phyloP scores from a whole-genome alignment of 148 eudicot species.

The Polygonum maritimum region DNA sequence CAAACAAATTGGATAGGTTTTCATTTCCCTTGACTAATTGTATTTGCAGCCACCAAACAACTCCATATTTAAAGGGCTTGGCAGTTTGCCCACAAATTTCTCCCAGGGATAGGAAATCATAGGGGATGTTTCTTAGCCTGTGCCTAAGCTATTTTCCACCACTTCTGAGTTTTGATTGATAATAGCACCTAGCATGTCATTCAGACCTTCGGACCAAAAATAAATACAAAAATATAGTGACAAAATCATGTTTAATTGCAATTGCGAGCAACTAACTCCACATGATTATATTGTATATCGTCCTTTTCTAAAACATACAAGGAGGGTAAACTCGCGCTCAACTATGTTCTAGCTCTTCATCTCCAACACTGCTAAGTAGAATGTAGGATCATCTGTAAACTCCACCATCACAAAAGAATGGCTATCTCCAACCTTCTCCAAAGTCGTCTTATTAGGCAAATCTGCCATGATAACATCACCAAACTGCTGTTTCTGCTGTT shows the following conservation, averaged over 20 bases:
- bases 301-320: neutral
- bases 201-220: neutral
- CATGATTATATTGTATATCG: neutral
- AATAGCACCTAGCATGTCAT: neutral
- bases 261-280: neutral
- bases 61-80: neutral
- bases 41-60: no score
- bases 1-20: no score
- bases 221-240: neutral
- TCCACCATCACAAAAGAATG: slow-evolving; percentile 37
- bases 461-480: slow-evolving; percentile 55
- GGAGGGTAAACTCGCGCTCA: neutral
- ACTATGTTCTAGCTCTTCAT: slow-evolving; percentile 15
- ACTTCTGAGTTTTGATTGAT: neutral
- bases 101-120: neutral
- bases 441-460: slow-evolving; percentile 45
- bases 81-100: neutral
- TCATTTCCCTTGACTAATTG: no score
- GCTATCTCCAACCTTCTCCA: slow-evolving; percentile 45
- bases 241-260: neutral
- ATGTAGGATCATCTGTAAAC: slow-evolving; percentile 42
- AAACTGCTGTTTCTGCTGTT: slow-evolving; percentile 44
- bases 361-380: slow-evolving; percentile 61
- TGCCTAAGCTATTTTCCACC: no score
- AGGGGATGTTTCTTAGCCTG: no score